Evolutionary conservation across 495 filamentous ascomycete genomes (phyloP), one percentile per base, ranked within the genome.

Genomic region (Pyronema domesticum): DNA sequence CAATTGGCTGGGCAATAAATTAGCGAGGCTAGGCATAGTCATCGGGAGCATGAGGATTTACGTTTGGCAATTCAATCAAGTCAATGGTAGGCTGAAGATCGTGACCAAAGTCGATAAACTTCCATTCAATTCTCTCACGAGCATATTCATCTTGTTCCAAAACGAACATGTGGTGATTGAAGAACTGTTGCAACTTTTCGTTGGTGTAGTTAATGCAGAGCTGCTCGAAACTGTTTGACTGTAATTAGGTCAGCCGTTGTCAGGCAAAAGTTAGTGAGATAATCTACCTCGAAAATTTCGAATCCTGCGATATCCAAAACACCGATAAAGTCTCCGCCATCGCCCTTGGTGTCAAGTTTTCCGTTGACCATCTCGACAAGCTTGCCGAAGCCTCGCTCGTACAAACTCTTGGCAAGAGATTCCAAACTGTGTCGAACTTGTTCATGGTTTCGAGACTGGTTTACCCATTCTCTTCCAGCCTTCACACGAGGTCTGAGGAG

Each of bases 91-190:
- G 93, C 69, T 99, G 93, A 14, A 99, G 72, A 64, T 99, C 93
- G 56, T 85, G 86, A 37, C 93, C 93, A 65, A 99, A 99, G 65
- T 99, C 93, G 64, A 99, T 96, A 65, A 99, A 99, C 65, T 95
- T 86, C 93, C 93, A 99, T 69, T 99, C 89, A 60, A 99, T 99
- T 67, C 94, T 85, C 65, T 99, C 93, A 48, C 89, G 71, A 13
- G 93, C 89, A 68, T 99, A 99, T 68, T 99, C 93, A 65, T 99
- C 93, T 65, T 99, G 93, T 65, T 99, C 93, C 17, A 99, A 70
- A 17, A 99, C 93, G 67, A 99, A 99, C 93, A 99, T 99, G 71
- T 99, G 93, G 60, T 99, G 93, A 57, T 99, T 99, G 76, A 99
- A 99, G 67, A 96, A 99, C 59, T 99, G 93, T 66, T 99, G 93